Base-by-base conservation (phyloP, 495 filamentous ascomycete species). In the Aspergillus kassunensis region DNA sequence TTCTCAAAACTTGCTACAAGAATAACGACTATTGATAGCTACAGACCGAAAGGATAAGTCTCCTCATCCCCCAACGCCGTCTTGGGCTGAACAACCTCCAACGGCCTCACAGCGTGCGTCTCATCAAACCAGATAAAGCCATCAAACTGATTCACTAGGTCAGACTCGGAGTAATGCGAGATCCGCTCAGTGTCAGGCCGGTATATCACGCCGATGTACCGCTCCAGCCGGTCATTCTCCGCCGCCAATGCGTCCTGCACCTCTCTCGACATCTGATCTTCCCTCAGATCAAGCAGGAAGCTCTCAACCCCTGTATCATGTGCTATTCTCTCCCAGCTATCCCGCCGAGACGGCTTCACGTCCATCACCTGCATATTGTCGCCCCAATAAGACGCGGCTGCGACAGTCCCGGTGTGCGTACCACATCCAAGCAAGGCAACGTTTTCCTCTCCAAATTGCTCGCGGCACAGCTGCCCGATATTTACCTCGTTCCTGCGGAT, bases 191-290 rank as follows among this genome's bases (percentile, higher is more conserved):
- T 80, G 12, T 74, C 69, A 6, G 80, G 80, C 4, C 72, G 63
- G 57, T 83, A 84, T n/a, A 84, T 79, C 10, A 83, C 80, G 1
- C 80, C 80, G 29, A 84, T 83, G 46, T 81, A 82, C 6, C 80
- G 58, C 64, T 83, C 67, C 6, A 80, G 60, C 15, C 74, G 57
- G 23, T 60, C 64, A 43, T 62, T 55, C 54, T 73, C 72, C 12
- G 41, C 41, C 23, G 62, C 66, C 40, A 83, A 53, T 9, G 67
- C 74, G 51, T 66, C 42, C 16, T 68, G 53, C 41, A 82, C 62
- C 37, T 60, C 50, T 13, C 62, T 51, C 44, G 73, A 58, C 41
- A 71, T 67, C 6, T 48, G 45, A 7, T 54, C 70, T 6, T 65
- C 62, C n/a, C 78, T 63, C 20, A 84, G 54, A 51, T 83, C 78